phyloP scores from a whole-genome alignment of 2,329 filamentous ascomycete species.

The Zymoseptoria tritici region DNA sequence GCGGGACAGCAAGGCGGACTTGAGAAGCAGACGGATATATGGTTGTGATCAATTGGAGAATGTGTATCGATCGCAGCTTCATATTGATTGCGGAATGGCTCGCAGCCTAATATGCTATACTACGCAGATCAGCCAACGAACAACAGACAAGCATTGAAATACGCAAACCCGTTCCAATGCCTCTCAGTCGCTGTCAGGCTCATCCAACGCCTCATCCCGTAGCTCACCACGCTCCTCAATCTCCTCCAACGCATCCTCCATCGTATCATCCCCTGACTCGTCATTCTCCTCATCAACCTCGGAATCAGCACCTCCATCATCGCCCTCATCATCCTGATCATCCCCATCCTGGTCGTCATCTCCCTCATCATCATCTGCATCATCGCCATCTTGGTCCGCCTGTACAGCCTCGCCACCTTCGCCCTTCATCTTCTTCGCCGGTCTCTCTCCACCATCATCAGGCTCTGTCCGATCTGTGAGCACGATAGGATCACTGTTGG shows the following conservation, averaged over 20 bases:
- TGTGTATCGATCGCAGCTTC: too few species aligned
- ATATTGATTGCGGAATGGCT: too few species aligned
- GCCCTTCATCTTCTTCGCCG: slow-evolving; percentile 45
- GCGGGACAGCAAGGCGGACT: too few species aligned
- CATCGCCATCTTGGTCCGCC: slow-evolving; percentile 41
- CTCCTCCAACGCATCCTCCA: slow-evolving; percentile 10
- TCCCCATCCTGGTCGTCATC: slow-evolving; percentile 51
- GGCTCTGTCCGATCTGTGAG: slow-evolving; percentile 16
- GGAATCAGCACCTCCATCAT: slow-evolving; percentile 37
- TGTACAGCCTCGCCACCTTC: slow-evolving; percentile 32
- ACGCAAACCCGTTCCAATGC: not conserved
- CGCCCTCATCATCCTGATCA: slow-evolving; percentile 43
- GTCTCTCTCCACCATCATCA: slow-evolving; percentile 38
- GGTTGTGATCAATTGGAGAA: too few species aligned
- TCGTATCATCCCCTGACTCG: slow-evolving; percentile 43
- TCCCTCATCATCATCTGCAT: slow-evolving; percentile 45
- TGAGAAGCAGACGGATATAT: too few species aligned
- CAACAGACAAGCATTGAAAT: not conserved
- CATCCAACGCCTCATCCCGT: slow-evolving; percentile 30
- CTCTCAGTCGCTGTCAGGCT: slow-evolving; percentile 26
- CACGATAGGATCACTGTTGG: slow-evolving; percentile 16
- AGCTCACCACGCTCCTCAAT: slow-evolving; percentile 49
- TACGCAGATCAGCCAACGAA: not conserved
- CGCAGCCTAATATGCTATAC: too few species aligned
- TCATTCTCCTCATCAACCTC: slow-evolving; percentile 46